Conservation (phyloP, 352 stramenopile species). For the Globisporangium cystogenes region DNA sequence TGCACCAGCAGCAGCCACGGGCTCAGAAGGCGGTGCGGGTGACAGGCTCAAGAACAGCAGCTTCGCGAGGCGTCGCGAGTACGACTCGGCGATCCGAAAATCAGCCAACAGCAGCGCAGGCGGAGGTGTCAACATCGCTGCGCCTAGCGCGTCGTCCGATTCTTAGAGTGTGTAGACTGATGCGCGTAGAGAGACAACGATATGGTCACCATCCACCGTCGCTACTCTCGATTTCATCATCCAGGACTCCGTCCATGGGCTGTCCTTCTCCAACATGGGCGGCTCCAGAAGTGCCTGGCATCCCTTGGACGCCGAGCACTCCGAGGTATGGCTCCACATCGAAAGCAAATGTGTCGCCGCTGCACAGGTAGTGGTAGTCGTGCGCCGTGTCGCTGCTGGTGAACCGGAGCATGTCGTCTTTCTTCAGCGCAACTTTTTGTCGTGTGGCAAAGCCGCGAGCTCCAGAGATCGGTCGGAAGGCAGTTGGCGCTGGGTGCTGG, state of each 20-base stretch:
- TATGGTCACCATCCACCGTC: constrained; percentile 40
- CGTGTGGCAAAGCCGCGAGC: constrained; percentile 39
- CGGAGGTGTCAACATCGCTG: not conserved
- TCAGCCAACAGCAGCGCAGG: constrained; percentile 2
- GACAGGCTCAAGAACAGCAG: constrained; percentile 71
- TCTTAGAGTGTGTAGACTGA: constrained; percentile 1
- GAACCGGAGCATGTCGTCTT: constrained; percentile 29
- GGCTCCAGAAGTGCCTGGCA: not conserved
- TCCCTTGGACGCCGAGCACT: constrained; percentile 22
- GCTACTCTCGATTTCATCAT: constrained; percentile 71
- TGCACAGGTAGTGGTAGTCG: constrained; percentile 22
- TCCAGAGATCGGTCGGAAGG: constrained; percentile 70
- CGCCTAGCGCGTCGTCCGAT: not conserved
- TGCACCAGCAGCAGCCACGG: constrained; percentile 1
- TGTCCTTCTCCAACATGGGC: constrained; percentile 1
- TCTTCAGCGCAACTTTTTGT: constrained; percentile 37
- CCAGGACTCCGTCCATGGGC: constrained; percentile 17
- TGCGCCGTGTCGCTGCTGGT: constrained; percentile 15
- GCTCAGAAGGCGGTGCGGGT: constrained; percentile 1
- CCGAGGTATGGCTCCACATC: constrained; percentile 67
- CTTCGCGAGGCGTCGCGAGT: constrained; percentile 63
- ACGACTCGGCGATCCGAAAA: constrained; percentile 57
- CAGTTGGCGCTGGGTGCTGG: constrained; percentile 43
- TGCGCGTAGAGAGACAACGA: not conserved
- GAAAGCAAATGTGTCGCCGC: constrained; percentile 54